Base-by-base conservation (phyloP, 208 protist genomes). In the Trypanosoma brucei region DNA sequence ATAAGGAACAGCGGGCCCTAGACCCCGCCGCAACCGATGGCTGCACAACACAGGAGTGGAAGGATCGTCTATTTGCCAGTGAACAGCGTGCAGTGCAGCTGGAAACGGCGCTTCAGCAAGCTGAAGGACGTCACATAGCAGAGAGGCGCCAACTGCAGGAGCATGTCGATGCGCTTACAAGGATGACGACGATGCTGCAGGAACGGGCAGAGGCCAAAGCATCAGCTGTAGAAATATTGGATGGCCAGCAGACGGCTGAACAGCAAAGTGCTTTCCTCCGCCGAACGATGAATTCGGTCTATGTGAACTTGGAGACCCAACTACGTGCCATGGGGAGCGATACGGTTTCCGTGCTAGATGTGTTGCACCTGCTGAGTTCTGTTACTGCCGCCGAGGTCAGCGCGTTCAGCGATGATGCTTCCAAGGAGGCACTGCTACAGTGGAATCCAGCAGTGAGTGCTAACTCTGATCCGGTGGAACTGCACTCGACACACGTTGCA, bases 281-380 rank as follows among this genome's bases (percentile, higher is more conserved):
- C 45, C 75, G 81, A 37, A 70, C 67, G 30, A 51, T 91, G 61
- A 91, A 87, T 59, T 70, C 72, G 2, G 61, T 81, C 13, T 87
- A 85, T 49, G 69, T 60, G 22, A 62, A 72, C 22, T 63, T 81
- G 22, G 80, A 87, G 60, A 65, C 58, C 22, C 65, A 83, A 45
- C 31, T 91, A 0, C 57, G 22, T 33, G 59, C 62, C 1, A 14
- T 59, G 13, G 68, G 56, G 34, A 9, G 57, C 2, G 59, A 65
- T 4, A 40, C 22, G 2, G 67, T 83, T 9, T 30, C 57, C 0
- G 64, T 78, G 9, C 62, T 79, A 33, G 77, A 83, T 50, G 75
- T 65, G 6, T 53, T 90, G 49, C 57, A 57, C 11, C 62, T 78
- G 34, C n/a, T 91, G 8, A 62, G 70, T 31, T 35, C 62, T 8